phyloP scores from a whole-genome alignment of 2,329 filamentous ascomycete genomes.

The Fusarium papillatum region DNA sequence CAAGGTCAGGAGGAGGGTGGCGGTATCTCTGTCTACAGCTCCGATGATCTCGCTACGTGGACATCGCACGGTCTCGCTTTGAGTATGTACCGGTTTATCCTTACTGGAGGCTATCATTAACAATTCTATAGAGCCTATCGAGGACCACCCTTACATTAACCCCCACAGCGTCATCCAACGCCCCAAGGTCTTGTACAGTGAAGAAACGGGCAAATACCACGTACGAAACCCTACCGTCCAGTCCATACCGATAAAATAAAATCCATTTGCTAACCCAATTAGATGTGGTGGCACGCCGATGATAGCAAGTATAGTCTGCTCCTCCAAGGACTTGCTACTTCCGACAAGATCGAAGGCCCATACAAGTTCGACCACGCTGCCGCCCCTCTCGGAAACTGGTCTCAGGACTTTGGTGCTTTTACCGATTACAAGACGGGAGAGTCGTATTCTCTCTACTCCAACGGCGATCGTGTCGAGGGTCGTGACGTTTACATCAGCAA shows the following conservation, averaged over 20 bases:
- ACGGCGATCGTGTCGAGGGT: slow-evolving; percentile 67
- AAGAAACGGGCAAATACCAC: slow-evolving; percentile 67
- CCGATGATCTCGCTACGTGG: slow-evolving; percentile 72
- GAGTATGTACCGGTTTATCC: slow-evolving; percentile 48
- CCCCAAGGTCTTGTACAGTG: slow-evolving; percentile 72
- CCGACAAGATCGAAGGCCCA: slow-evolving; percentile 65
- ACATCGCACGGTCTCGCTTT: slow-evolving; percentile 68
- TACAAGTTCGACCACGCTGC: slow-evolving; percentile 68
- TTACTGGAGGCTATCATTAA: fast-evolving
- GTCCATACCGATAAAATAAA: too few relatives aligned
- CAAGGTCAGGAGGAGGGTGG: slow-evolving; percentile 71
- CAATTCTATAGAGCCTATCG: slow-evolving; percentile 57
- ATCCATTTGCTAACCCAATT: slow-evolving; percentile 18
- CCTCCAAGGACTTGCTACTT: slow-evolving; percentile 68
- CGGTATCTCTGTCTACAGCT: slow-evolving; percentile 72
- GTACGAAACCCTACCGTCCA: slow-evolving; percentile 48
- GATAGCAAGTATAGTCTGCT: slow-evolving; percentile 69
- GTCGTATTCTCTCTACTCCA: slow-evolving; percentile 70
- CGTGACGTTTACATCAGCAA: slow-evolving; percentile 69
- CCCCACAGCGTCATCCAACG: slow-evolving; percentile 71
- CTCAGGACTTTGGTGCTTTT: slow-evolving; percentile 72
- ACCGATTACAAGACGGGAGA: slow-evolving; percentile 70
- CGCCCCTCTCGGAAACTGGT: slow-evolving; percentile 72
- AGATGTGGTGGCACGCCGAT: slow-evolving; percentile 74
- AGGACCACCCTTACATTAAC: slow-evolving; percentile 68